These are phyloP conservation scores for Geosmithia putterillii DNA, from an alignment of 2,329 filamentous ascomycete genomes.

Conservation along the genomic window DNA sequence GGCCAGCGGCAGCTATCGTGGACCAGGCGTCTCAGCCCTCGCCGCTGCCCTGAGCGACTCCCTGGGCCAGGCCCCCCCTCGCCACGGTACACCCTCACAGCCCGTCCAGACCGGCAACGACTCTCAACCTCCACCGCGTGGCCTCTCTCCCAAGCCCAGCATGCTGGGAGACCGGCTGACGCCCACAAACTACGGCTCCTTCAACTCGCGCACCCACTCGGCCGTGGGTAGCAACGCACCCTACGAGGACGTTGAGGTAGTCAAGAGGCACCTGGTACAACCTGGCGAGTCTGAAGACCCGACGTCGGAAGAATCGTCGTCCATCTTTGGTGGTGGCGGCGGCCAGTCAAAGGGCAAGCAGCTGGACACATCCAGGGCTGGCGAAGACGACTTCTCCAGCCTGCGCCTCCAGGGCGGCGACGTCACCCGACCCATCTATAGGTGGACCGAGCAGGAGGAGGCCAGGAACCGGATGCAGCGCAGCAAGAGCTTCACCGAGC, in stretches of 20 bases:
- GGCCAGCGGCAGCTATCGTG: slow-evolving; percentile 50
- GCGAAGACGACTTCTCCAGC: slow-evolving; percentile 84
- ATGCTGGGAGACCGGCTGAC: slow-evolving; percentile 30
- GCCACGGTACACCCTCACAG: slow-evolving; percentile 53
- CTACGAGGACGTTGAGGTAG: slow-evolving; percentile 81
- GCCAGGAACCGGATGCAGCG: slow-evolving; percentile 55
- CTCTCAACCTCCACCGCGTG: slow-evolving; percentile 23
- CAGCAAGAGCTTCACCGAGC: slow-evolving; percentile 77
- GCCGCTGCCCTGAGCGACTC: slow-evolving; percentile 76
- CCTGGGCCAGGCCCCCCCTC: slow-evolving; percentile 55
- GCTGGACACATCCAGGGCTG: slow-evolving; percentile 26
- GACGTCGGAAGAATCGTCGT: slow-evolving; percentile 32
- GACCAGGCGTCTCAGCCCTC: slow-evolving; percentile 76
- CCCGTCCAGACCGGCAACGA: slow-evolving; percentile 45
- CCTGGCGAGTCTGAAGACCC: slow-evolving; percentile 35
- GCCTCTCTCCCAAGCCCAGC: background rate
- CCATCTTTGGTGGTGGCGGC: slow-evolving; percentile 22
- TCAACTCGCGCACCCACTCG: slow-evolving; percentile 52
- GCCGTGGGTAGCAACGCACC: slow-evolving; percentile 31
- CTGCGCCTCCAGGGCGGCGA: slow-evolving; percentile 87
- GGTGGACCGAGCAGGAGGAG: slow-evolving; percentile 86
- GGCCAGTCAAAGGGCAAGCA: slow-evolving; percentile 40
- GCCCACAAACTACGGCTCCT: slow-evolving; percentile 73
- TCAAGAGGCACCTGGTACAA: slow-evolving; percentile 78
- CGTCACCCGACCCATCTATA: slow-evolving; percentile 88